Evolutionary conservation across 2,329 filamentous ascomycete genomes (phyloP).

Genomic region (Colletotrichum neosansevieriae): DNA sequence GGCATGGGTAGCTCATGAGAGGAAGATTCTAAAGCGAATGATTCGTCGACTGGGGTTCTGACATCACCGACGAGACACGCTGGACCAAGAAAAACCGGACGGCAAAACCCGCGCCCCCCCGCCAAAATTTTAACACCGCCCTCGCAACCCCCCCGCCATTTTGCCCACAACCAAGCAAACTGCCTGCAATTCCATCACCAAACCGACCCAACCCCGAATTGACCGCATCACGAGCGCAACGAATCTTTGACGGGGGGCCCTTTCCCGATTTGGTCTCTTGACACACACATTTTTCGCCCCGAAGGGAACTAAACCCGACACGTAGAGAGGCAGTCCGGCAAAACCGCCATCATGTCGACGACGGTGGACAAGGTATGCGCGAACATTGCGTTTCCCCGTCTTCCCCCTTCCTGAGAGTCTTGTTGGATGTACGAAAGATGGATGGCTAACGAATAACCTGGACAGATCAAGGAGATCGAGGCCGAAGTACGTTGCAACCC

Average conservation of each 20-base stretch:
- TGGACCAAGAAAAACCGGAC: conserved; percentile 6
- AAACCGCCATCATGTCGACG: conserved; percentile 82
- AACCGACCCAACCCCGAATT: conserved; percentile 14
- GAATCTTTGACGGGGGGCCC: background rate
- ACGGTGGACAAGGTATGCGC: conserved; percentile 90
- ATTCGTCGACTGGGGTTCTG: conserved; percentile 1
- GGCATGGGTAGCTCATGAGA: too few relatives aligned
- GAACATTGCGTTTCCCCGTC: background rate
- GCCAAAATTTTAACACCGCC: conserved; percentile 54
- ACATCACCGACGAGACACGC: conserved; percentile 12
- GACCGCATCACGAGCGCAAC: background rate
- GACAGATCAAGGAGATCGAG: conserved; percentile 96
- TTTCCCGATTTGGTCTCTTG: too few relatives aligned
- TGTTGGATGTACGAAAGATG: conserved; percentile 12
- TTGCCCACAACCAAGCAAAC: conserved; percentile 19
- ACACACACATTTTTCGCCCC: too few relatives aligned
- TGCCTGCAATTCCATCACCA: conserved; percentile 12
- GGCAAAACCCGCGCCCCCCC: conserved; percentile 40
- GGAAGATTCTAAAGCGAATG: background rate
- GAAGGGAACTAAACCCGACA: background rate
- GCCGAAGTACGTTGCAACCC: conserved; percentile 75
- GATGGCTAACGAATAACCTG: conserved; percentile 49
- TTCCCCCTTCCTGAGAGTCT: background rate
- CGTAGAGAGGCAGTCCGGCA: conserved; percentile 19
- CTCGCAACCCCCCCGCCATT: conserved; percentile 37